phyloP scores from a whole-genome alignment of 257 asterid genomes.

The Solanum pimpinellifolium region DNA sequence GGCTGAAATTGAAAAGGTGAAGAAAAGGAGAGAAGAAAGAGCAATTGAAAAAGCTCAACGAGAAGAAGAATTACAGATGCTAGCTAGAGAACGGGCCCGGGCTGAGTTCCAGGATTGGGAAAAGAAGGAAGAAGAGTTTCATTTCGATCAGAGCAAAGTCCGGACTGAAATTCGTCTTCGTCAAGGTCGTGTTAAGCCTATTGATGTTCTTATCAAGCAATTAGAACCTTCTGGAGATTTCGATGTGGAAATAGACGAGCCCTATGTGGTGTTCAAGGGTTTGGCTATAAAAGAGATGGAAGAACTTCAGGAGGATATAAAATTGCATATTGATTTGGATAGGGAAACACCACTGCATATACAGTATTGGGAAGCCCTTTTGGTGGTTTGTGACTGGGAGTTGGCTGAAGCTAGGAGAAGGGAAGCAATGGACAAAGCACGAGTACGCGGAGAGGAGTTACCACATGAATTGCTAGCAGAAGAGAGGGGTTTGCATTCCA shows the following conservation, averaged over 20 bases:
- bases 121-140: constrained; percentile 99
- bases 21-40: constrained; percentile 94
- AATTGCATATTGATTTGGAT: constrained; percentile 87
- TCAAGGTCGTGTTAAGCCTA: constrained; percentile 90
- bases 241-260: constrained; percentile 81
- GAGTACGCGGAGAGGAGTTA: constrained; percentile 82
- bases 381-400: constrained; percentile 91
- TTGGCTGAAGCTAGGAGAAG: constrained; percentile 73
- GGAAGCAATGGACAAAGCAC: constrained; percentile 85
- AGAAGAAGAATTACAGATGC: constrained; percentile 90
- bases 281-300: constrained; percentile 82
- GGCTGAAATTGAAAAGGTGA: constrained; percentile 94
- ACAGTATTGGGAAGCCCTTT: constrained; percentile 90
- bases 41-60: constrained; percentile 94
- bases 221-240: constrained; percentile 78
- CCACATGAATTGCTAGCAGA: constrained; percentile 75
- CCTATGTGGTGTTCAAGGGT: constrained; percentile 88
- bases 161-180: constrained; percentile 89
- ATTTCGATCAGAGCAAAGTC: constrained; percentile 90
- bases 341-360: constrained; percentile 71
- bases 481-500: constrained; percentile 79
- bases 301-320: constrained; percentile 85
- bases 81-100: constrained; percentile 95
- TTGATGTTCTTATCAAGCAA: constrained; percentile 79
- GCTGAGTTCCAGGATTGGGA: constrained; percentile 99